Conservation (phyloP, 2,329 filamentous ascomycete species). For the Colletotrichum noveboracense region DNA sequence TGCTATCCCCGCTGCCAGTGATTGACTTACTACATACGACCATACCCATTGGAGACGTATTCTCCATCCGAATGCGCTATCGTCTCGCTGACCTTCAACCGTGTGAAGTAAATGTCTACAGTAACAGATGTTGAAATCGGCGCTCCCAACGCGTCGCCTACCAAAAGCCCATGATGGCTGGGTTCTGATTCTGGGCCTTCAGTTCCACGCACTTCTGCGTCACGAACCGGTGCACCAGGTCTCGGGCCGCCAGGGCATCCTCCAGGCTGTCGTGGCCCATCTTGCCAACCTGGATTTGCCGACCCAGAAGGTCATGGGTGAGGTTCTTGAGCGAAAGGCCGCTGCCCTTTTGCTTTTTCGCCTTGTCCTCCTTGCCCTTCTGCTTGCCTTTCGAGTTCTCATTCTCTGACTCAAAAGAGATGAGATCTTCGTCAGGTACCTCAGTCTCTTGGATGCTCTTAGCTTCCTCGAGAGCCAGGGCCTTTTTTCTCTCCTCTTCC, state of each 20-base stretch:
- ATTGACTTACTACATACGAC: neutral
- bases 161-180: neutral
- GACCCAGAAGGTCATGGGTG: conserved; percentile 37
- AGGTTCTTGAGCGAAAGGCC: conserved; percentile 40
- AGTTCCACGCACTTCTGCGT: neutral
- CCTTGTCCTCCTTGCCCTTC: conserved; percentile 15
- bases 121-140: neutral
- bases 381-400: conserved; percentile 1
- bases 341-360: conserved; percentile 6
- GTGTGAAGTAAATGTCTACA: neutral
- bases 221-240: conserved; percentile 45
- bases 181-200: neutral
- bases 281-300: conserved; percentile 41
- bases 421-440: neutral
- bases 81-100: neutral
- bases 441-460: neutral
- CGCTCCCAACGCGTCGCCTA: neutral
- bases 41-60: neutral
- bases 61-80: neutral
- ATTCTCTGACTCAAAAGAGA: neutral
- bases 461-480: neutral
- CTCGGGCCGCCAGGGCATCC: conserved; percentile 48
- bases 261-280: conserved; percentile 48
- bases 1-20: neutral
- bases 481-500: conserved; percentile 14